These are phyloP conservation scores for Maudiozyma bulderi DNA, from an alignment of 805 yeast species.

Conservation along the genomic window DNA sequence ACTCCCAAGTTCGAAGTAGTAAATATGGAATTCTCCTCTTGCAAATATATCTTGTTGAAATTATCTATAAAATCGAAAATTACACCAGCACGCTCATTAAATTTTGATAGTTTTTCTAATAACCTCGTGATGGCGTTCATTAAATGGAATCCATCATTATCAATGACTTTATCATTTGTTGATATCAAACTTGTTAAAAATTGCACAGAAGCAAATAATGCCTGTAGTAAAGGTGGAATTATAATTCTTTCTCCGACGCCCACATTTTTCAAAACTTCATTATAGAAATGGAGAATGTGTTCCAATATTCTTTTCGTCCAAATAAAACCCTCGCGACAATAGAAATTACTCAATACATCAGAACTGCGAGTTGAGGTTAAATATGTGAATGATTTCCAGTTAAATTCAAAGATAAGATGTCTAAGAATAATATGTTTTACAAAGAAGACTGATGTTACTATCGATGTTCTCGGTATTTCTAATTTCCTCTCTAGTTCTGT, in stretches of 20 bases:
- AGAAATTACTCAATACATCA: background rate
- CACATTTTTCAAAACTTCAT: background rate
- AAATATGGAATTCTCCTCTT: background rate
- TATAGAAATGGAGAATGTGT: background rate
- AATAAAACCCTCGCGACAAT: background rate
- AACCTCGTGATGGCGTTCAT: background rate
- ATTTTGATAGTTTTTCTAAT: background rate
- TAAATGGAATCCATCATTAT: background rate
- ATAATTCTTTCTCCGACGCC: background rate
- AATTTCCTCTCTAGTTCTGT: background rate
- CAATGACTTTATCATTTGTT: background rate
- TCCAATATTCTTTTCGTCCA: background rate
- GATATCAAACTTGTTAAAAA: background rate
- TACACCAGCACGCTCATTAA: background rate
- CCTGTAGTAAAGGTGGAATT: background rate
- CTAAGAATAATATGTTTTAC: background rate
- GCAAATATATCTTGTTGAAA: background rate
- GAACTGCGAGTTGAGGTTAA: background rate
- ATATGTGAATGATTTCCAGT: background rate
- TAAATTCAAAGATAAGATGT: background rate
- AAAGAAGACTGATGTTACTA: background rate
- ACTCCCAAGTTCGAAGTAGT: no score
- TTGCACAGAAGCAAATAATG: background rate
- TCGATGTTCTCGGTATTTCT: background rate
- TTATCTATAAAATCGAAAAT: background rate